Percentiles rank a stretch among this genome's conserved stretches.
Conservation (phyloP, 1,284 basidiomycete species). For the Fomitiporia mediterranea region DNA sequence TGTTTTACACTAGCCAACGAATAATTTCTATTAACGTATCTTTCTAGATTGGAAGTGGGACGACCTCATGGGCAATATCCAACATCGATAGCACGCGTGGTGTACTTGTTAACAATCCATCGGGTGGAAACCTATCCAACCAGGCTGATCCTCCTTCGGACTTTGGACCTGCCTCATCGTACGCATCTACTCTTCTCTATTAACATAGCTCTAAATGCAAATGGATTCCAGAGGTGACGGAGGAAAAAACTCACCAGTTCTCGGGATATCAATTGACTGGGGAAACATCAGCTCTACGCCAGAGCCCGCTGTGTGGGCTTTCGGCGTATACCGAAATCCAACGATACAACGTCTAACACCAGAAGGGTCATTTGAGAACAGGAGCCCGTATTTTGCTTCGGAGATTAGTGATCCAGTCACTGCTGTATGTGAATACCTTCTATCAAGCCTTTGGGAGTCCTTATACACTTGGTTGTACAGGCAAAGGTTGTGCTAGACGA, state of each 20-base stretch:
- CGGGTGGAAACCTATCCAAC: not conserved
- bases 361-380: conserved; percentile 23
- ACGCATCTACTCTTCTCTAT: not conserved
- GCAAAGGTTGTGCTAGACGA: conserved; percentile 37
- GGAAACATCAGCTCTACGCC: conserved; percentile 24
- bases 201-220: not conserved
- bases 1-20: not conserved
- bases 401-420: conserved; percentile 21
- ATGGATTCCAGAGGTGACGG: conserved; percentile 7
- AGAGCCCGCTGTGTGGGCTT: conserved; percentile 33
- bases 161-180: not conserved
- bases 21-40: not conserved
- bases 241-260: conserved; percentile 33
- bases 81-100: not conserved
- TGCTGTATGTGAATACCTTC: not conserved
- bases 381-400: conserved; percentile 33
- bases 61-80: conserved; percentile 7
- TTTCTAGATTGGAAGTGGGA: not conserved
- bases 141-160: not conserved
- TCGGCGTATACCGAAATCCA: conserved; percentile 40
- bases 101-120: not conserved
- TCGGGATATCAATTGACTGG: conserved; percentile 32
- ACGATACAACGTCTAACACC: conserved; percentile 31
- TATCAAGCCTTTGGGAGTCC: not conserved
- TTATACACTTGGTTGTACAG: not conserved